Evolutionary conservation across 73 alveolate genomes (phyloP).

Genomic region (Effrenium voratum): DNA sequence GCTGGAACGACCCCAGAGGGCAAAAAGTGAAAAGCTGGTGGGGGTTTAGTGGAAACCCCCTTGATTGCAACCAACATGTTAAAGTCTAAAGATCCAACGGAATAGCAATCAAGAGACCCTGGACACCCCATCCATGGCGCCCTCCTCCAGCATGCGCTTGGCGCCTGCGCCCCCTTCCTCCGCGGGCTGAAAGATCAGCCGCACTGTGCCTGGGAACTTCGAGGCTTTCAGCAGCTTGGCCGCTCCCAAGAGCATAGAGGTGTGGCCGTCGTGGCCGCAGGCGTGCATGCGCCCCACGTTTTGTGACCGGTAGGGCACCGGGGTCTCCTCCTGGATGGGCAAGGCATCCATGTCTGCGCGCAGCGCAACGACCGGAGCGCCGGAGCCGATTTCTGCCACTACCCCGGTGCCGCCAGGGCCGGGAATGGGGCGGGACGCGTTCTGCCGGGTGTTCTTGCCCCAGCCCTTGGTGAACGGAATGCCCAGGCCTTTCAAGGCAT

Average conservation of each 20-base stretch:
- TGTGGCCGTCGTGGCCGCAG: constrained; percentile 88
- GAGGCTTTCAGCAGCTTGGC: constrained; percentile 50
- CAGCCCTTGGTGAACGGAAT: constrained; percentile 36
- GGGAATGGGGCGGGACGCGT: neutral
- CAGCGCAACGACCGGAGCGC: constrained; percentile 77
- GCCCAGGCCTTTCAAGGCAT: neutral
- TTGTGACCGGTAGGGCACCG: constrained; percentile 22
- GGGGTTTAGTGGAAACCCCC: neutral
- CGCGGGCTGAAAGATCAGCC: constrained; percentile 74
- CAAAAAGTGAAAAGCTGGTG: no score
- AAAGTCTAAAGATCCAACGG: neutral
- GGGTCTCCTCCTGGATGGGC: constrained; percentile 81
- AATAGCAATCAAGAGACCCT: no score
- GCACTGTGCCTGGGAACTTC: constrained; percentile 44
- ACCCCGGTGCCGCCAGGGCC: constrained; percentile 86
- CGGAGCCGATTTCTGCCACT: constrained; percentile 48
- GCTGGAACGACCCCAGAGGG: no score
- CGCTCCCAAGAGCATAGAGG: constrained; percentile 81
- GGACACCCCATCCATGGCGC: constrained; percentile 12
- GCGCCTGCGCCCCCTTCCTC: constrained; percentile 93
- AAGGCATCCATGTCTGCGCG: constrained; percentile 89
- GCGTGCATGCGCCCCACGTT: constrained; percentile 74
- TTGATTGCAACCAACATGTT: neutral
- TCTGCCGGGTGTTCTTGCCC: constrained; percentile 59
- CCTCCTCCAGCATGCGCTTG: constrained; percentile 82